Evolutionary conservation across 2,329 filamentous ascomycete species (phyloP), one percentile per base, ranked within the genome.

Genomic region (Scedosporium apiospermum): DNA sequence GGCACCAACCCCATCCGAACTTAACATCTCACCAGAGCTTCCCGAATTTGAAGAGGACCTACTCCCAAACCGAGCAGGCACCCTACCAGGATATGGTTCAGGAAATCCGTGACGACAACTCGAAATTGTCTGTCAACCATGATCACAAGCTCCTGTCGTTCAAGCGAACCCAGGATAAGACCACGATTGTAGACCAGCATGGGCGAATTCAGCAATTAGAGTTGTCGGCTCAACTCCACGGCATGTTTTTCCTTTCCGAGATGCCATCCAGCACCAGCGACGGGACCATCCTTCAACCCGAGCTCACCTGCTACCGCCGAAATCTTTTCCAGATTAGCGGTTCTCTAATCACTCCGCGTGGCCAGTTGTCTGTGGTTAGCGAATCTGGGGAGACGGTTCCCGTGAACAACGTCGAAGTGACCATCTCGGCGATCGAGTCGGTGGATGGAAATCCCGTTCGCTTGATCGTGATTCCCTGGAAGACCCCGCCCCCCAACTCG

Each of bases 321-420:
- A 98, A 98, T 71, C 80, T 98, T 58, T 98, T 98, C 75, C 93
- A 97, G 74, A 96, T 97, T 70, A 96, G 92, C 65, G 93, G 93
- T 63, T 92, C 88, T 4, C 84, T 96, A 63, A 91, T 91, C 49
- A 82, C 93, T 14, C 91, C 93, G 1, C 81, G 91, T 65, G 88
- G 86, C 30, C 83, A 92, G 65, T 80, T 93, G 62, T 95, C 89
- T 60, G 85, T 96, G 62, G 81, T 96, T 73, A 90, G 88, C 18
- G 92, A 96, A 64, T 85, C 89, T 62, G 91, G 91, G 55, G 90
- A 96, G 72, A 88, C 89, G 55, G 87, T 96, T 49, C 88, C 90
- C 1, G 91, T 97, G 58, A 84, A 86, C 66, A 89, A 82, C 66
- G 90, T 93, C 73, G 93, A 98, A 73, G 85, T 97, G 61, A 87